Conservation (phyloP, 345 rosid genomes). For the Arabis alpina region DNA sequence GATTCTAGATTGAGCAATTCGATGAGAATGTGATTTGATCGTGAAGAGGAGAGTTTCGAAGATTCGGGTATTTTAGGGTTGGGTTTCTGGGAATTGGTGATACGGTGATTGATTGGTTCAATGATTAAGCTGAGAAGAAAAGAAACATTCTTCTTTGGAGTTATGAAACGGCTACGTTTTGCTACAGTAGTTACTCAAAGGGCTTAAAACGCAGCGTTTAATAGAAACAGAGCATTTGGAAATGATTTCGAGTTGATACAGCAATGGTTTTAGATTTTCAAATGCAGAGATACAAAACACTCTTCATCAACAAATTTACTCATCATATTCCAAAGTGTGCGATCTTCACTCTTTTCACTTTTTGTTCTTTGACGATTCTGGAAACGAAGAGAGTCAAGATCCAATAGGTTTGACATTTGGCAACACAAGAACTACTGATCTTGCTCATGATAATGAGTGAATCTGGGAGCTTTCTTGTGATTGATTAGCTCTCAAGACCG, state of each 20-base stretch:
- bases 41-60: not conserved
- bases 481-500: slow-evolving; percentile 45
- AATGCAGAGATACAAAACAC: slow-evolving; percentile 17
- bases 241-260: slow-evolving; percentile 4
- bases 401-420: slow-evolving; percentile 11
- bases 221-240: not conserved
- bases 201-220: not conserved
- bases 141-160: not conserved
- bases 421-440: not conserved
- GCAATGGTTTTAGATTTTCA: not conserved
- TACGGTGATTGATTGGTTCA: slow-evolving; percentile 10
- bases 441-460: not conserved
- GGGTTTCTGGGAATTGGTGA: not conserved
- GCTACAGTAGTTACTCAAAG: not conserved
- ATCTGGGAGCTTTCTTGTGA: slow-evolving; percentile 19
- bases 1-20: slow-evolving; percentile 7
- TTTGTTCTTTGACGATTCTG: slow-evolving; percentile 14
- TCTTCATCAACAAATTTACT: slow-evolving; percentile 13
- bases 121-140: not conserved
- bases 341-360: slow-evolving; percentile 5
- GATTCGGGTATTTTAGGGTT: not conserved
- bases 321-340: not conserved
- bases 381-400: not conserved
- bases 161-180: not conserved
- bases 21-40: not conserved